A percentile compares a stretch with the other conserved stretches of the same genome.
Evolutionary conservation across 306 rosid species (phyloP).

Genomic region (Cercis canadensis): DNA sequence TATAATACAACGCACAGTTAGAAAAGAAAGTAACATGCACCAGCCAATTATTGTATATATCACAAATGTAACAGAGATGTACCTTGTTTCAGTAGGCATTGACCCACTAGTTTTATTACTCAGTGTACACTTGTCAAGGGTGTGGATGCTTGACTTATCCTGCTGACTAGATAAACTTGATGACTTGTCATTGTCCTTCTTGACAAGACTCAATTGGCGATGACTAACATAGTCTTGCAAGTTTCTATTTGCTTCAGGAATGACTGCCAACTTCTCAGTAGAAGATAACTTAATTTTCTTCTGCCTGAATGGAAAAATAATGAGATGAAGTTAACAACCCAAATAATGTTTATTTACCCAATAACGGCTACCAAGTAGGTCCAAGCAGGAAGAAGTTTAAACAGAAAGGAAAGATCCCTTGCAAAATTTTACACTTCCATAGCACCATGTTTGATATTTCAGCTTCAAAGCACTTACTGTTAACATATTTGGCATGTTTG

Average conservation of each 20-base stretch:
- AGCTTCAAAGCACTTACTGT: background rate
- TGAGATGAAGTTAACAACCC: slow-evolving; percentile 31
- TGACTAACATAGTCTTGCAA: slow-evolving; percentile 30
- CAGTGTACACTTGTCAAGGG: slow-evolving; percentile 36
- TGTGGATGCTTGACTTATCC: slow-evolving; percentile 34
- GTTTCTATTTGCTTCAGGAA: slow-evolving; percentile 49
- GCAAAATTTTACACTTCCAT: slow-evolving; percentile 18
- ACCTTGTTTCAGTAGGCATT: slow-evolving; percentile 58
- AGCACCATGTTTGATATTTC: background rate
- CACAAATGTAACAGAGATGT: slow-evolving; percentile 28
- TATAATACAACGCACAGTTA: slow-evolving; percentile 25
- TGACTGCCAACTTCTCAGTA: slow-evolving; percentile 44
- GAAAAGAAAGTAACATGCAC: slow-evolving; percentile 4
- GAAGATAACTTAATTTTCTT: slow-evolving; percentile 70
- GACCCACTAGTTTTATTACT: slow-evolving; percentile 42
- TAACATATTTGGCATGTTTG: background rate
- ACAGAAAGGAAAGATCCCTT: slow-evolving; percentile 1
- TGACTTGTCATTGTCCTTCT: slow-evolving; percentile 47
- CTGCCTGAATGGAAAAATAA: slow-evolving; percentile 56
- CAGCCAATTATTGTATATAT: slow-evolving; percentile 30
- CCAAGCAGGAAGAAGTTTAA: slow-evolving; percentile 4
- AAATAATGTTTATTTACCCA: slow-evolving; percentile 3
- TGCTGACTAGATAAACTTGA: slow-evolving; percentile 45
- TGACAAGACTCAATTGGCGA: slow-evolving; percentile 41
- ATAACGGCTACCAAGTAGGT: slow-evolving; percentile 26